These are phyloP conservation scores for Chalaropsis thielavioides DNA, from an alignment of 2,329 filamentous ascomycete genomes.

Conservation along the genomic window DNA sequence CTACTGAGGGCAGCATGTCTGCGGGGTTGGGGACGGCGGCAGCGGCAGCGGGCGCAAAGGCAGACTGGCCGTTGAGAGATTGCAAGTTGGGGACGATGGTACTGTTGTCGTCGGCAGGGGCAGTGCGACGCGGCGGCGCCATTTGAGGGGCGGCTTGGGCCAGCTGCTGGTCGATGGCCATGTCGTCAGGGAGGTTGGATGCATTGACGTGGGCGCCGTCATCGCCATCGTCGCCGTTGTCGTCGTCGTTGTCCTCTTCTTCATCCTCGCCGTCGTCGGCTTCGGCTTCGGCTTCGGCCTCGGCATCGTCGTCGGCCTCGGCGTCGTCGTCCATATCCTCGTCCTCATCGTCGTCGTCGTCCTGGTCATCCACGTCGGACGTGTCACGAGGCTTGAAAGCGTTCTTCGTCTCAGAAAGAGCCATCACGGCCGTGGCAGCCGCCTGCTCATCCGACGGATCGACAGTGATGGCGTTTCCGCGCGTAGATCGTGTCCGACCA, in stretches of 20 bases:
- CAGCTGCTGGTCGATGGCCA: slow-evolving; percentile 16
- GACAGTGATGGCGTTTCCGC: slow-evolving; percentile 7
- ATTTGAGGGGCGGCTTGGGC: neutral
- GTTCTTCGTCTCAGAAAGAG: slow-evolving; percentile 14
- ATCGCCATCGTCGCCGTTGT: neutral
- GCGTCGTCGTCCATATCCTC: neutral
- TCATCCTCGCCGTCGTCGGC: slow-evolving; percentile 9
- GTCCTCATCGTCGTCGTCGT: slow-evolving; percentile 3
- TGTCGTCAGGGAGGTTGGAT: slow-evolving; percentile 10
- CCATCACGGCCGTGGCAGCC: slow-evolving; percentile 16
- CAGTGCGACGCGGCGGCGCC: slow-evolving; percentile 15
- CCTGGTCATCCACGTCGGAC: neutral
- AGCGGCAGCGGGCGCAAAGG: slow-evolving; percentile 18
- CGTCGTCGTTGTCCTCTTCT: slow-evolving; percentile 3
- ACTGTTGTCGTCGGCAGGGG: slow-evolving; percentile 13
- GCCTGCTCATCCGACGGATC: slow-evolving; percentile 15
- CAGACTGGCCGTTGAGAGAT: slow-evolving; percentile 18
- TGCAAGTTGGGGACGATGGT: slow-evolving; percentile 19
- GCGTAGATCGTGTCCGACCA: slow-evolving; percentile 16
- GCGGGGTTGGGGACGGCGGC: slow-evolving; percentile 15
- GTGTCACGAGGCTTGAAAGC: neutral
- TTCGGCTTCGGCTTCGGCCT: neutral
- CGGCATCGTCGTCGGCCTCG: neutral
- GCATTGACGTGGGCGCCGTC: neutral
- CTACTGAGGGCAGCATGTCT: slow-evolving; percentile 13